Conservation (phyloP, 179 eudicot genomes). For the Silene coronaria region DNA sequence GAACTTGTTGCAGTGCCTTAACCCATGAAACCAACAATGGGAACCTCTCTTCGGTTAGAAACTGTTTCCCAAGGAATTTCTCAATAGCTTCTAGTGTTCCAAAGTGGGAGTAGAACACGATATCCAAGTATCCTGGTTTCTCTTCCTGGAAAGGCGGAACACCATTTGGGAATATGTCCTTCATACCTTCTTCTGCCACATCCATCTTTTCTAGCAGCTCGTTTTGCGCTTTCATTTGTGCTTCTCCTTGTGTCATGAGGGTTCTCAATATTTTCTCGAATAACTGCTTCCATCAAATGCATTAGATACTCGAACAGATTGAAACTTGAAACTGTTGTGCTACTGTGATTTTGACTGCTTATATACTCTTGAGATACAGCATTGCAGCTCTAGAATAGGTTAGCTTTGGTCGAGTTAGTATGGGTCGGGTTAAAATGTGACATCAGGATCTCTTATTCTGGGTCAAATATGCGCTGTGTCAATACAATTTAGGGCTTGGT, state of each 20-base stretch:
- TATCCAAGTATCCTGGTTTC: slow-evolving; percentile 32
- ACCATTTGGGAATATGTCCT: slow-evolving; percentile 25
- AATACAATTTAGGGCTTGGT: too few species aligned
- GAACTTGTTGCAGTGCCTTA: slow-evolving; percentile 17
- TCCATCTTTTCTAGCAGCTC: slow-evolving; percentile 27
- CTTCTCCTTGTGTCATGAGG: slow-evolving; percentile 20
- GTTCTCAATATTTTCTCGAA: slow-evolving; percentile 1
- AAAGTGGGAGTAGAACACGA: slow-evolving; percentile 21
- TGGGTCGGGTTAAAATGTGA: not conserved
- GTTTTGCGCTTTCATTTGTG: not conserved
- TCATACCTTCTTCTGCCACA: slow-evolving; percentile 25
- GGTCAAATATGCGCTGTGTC: not conserved
- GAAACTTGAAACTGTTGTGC: not conserved
- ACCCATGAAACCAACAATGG: slow-evolving; percentile 26
- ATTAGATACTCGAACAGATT: too few species aligned
- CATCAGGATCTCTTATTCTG: not conserved
- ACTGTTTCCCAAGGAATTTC: slow-evolving; percentile 13
- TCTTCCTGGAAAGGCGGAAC: slow-evolving; percentile 18
- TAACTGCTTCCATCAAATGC: slow-evolving; percentile 1
- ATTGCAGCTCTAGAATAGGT: not conserved
- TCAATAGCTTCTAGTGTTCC: slow-evolving; percentile 15
- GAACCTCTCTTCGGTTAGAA: slow-evolving; percentile 22
- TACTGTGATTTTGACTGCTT: not conserved
- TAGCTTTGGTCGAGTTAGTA: not conserved
- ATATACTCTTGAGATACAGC: not conserved